Base-by-base conservation (phyloP, 306 rosid genomes). In the Prunus salicina region DNA sequence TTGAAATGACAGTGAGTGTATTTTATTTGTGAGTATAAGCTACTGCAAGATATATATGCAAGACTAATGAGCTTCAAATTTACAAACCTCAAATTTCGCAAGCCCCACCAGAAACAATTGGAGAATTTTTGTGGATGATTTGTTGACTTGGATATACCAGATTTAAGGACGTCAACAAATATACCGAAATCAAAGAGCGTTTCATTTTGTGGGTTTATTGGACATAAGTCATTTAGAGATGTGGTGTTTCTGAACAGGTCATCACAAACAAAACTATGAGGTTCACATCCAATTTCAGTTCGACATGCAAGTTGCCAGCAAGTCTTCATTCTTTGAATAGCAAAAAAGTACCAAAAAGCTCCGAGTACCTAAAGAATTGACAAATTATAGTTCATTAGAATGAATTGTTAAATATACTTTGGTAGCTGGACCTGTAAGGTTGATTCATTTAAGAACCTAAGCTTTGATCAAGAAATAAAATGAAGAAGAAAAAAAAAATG, bases 61-160 rank as follows among this genome's bases (percentile, higher is more conserved):
- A 53, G 60, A 19, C 10, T 25, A 53, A 53, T 18, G 43, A 6
- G 43, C 9, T 38, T 38, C 43, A 19, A 18, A 18, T 7, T 2
- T 7, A 53, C 60, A 55, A 24, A 83, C 86, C 86, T 83, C 19
- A 83, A 30, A 66, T 83, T 83, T 79, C 64, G 27, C 38, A 80
- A 38, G 1, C 87, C 84, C 84, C 87, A 84, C 64, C 47, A 76
- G 28, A 84, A 76, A 61, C 82, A 67, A 27, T 63, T 52, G 15
- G 38, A 28, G 70, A 80, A 67, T 20, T 80, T 84, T 64, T 34
- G 47, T 1, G 68, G 70, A 72, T 66, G 24, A 60, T 76, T 28
- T 53, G n/a, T 51, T 5, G 84, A 80, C 45, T 61, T 69, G 6
- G 78, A 78, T 6, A 55, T 58, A 62, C 71, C 82, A 52, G 77